Evolutionary conservation across 2,329 filamentous ascomycete species (phyloP).

Genomic region (Onygenales sp.): DNA sequence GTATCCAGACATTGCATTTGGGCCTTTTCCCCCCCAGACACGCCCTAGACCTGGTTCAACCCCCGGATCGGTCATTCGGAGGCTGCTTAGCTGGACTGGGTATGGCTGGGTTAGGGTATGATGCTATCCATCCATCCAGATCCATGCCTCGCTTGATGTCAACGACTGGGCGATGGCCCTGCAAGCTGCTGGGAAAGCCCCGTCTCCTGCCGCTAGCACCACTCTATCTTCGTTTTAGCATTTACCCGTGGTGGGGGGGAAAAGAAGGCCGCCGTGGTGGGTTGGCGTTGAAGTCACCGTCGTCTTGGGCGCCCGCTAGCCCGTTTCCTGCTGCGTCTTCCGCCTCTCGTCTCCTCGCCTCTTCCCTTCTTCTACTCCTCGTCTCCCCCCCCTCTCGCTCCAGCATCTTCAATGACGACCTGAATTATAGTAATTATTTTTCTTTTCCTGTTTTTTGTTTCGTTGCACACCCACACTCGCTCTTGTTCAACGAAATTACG

Average conservation of each 20-base stretch:
- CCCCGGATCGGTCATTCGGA: too few relatives aligned
- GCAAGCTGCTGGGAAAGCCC: too few relatives aligned
- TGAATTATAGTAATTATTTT: slow-evolving; percentile 3
- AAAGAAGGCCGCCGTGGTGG: not conserved
- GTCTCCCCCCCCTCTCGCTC: slow-evolving; percentile 17
- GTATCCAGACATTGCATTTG: too few relatives aligned
- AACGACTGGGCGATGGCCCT: too few relatives aligned
- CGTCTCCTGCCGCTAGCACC: too few relatives aligned
- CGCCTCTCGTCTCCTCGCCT: slow-evolving; percentile 5
- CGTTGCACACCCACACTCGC: slow-evolving; percentile 21
- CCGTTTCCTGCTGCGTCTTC: not conserved
- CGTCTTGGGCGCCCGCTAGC: not conserved
- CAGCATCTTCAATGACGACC: slow-evolving; percentile 10
- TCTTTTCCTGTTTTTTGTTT: slow-evolving; percentile 4
- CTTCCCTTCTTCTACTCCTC: slow-evolving; percentile 6
- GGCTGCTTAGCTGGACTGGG: too few relatives aligned
- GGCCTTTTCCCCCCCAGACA: too few relatives aligned
- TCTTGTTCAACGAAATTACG: slow-evolving; percentile 27
- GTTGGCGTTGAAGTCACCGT: not conserved
- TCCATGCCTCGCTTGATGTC: too few relatives aligned
- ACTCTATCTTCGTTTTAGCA: too few relatives aligned
- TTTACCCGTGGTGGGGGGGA: slow-evolving; percentile 16
- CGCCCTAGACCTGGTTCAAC: too few relatives aligned
- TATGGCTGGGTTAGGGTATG: too few relatives aligned
- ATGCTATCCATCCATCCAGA: too few relatives aligned